Evolutionary conservation across 495 filamentous ascomycete species (phyloP).

Genomic region (Talaromyces stipitatus): DNA sequence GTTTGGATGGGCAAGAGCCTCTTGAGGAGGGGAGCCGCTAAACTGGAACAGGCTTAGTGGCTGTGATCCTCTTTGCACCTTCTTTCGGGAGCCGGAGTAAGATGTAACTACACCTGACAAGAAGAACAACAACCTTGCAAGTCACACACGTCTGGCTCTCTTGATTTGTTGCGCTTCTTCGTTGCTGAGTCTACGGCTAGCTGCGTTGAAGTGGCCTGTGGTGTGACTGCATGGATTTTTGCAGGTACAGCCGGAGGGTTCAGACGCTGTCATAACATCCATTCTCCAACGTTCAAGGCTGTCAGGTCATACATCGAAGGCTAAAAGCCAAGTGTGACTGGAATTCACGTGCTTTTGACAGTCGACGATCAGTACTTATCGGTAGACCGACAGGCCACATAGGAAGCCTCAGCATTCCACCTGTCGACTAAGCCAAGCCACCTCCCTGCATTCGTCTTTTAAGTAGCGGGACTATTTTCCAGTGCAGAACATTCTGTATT

Average conservation of each 20-base stretch:
- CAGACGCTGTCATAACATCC: too few species aligned
- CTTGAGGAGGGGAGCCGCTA: slow-evolving; percentile 14
- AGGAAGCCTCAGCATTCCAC: not conserved
- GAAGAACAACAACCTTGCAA: not conserved
- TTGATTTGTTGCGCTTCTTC: not conserved
- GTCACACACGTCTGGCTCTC: too few species aligned
- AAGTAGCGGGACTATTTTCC: not conserved
- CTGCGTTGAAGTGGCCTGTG: not conserved
- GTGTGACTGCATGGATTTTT: not conserved
- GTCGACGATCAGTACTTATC: not conserved
- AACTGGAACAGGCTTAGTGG: slow-evolving; percentile 14
- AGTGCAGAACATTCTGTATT: not conserved
- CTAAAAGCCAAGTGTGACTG: too few species aligned
- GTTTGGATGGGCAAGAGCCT: slow-evolving; percentile 32
- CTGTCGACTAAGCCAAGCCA: not conserved
- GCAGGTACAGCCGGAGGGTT: not conserved
- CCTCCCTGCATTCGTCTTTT: not conserved
- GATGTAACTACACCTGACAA: too few species aligned
- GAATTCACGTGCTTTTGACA: not conserved
- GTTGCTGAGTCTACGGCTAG: not conserved
- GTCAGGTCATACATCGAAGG: not conserved
- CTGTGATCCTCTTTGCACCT: not conserved
- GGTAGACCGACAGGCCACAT: not conserved
- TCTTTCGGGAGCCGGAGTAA: not conserved
- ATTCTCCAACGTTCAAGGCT: too few species aligned